phyloP scores from a whole-genome alignment of 208 protist species.

The Leishmania arabica region DNA sequence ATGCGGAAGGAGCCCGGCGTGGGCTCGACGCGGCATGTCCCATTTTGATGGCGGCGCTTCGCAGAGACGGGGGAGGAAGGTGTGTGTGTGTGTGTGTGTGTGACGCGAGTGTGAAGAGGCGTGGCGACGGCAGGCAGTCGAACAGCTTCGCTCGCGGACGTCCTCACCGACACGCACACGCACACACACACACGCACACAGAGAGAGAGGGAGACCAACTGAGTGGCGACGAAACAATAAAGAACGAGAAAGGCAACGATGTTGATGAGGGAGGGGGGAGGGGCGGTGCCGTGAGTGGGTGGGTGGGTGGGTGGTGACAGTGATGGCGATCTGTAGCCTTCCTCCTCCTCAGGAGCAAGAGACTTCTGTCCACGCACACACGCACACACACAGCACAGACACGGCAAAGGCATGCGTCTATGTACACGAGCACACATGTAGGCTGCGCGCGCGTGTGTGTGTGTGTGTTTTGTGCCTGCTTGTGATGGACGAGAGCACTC shows the following conservation, averaged over 20 bases:
- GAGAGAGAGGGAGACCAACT: background rate
- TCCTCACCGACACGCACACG: background rate
- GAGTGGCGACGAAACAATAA: background rate
- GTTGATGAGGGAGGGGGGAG: background rate
- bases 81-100: too few species aligned
- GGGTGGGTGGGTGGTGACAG: background rate
- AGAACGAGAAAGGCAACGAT: background rate
- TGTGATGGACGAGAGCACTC: background rate
- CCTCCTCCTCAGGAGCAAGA: background rate
- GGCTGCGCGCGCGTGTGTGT: background rate
- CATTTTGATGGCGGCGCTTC: constrained; percentile 12
- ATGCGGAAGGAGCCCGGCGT: background rate
- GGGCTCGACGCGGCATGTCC: constrained; percentile 31
- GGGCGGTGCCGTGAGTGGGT: background rate
- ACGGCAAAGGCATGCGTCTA: background rate
- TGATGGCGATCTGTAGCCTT: background rate
- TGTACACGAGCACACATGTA: background rate
- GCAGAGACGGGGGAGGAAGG: background rate
- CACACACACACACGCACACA: background rate
- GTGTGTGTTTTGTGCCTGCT: background rate
- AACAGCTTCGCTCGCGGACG: background rate
- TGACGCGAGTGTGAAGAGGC: background rate
- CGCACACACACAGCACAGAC: background rate
- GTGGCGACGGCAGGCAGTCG: background rate
- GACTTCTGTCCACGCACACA: background rate